Base-by-base conservation (phyloP, 768 basidiomycete species). In the Phylloporus rhodoxanthus region DNA sequence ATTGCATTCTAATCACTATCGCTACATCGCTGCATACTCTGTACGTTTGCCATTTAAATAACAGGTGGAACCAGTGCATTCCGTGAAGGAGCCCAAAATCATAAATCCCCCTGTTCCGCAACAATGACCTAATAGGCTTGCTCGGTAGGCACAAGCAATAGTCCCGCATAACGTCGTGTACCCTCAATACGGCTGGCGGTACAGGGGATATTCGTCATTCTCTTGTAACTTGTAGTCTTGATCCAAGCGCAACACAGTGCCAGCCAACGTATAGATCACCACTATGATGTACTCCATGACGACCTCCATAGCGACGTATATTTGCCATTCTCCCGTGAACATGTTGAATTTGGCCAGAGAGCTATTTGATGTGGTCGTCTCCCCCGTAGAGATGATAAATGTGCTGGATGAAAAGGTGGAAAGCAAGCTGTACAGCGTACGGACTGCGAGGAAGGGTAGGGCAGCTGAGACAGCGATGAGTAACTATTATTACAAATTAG, bases 391-490 rank as follows among this genome's bases (percentile, higher is more conserved):
- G 15, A 3, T 70, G 41, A 72, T 58, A 11, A 73, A 70, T 14
- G 82, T 68, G 19, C 43, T 47, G 17, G 67, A 64, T 37, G 82
- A 81, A 69, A 77, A 85, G 6, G 76, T 76, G 23, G 77, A 72
- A 36, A 86, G 71, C 30, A 86, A 65, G 38, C 75, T 71, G 58
- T 85, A 86, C 4, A 67, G 20, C 13, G 60, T 48, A 10, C 65
- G 65, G 29, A 79, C 75, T 15, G 75, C 78, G 28, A 87, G 69
- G 65, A 84, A 79, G 5, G 82, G 82, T 13, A 86, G 67, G 8
- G 79, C 81, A 41, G 67, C 23, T 19, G 78, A 69, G 39, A 84
- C 66, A 23, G 80, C 82, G 25, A 58, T 54, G 34, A 87, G 73
- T 13, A 87, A 71, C 85, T 86, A 47, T 41, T 50, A 13, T 25